Conservation (phyloP, 2,329 filamentous ascomycete genomes). For the Orbilia javanica region DNA sequence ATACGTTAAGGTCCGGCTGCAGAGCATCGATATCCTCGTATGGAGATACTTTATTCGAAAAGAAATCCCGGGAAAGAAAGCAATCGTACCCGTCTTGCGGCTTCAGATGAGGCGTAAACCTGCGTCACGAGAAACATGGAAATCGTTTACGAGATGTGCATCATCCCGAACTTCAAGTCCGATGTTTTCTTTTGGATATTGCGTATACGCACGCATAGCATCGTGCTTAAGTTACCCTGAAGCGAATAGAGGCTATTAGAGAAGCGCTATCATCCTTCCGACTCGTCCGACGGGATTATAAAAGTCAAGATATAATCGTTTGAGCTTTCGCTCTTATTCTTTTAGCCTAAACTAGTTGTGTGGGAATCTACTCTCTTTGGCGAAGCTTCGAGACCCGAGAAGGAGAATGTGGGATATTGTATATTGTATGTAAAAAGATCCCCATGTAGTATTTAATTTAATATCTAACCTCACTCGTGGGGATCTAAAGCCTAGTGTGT, state of each 20-base stretch:
- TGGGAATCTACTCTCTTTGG: slow-evolving; percentile 1
- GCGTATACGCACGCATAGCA: too few relatives aligned
- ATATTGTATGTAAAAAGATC: slow-evolving; percentile 25
- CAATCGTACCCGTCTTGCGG: slow-evolving; percentile 11
- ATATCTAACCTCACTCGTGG: slow-evolving; percentile 1
- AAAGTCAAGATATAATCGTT: slow-evolving; percentile 42
- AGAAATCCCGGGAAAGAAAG: slow-evolving; percentile 46
- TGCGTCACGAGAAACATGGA: slow-evolving; percentile 21
- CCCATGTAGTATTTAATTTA: slow-evolving; percentile 12
- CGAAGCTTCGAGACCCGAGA: background rate
- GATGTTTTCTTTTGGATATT: background rate
- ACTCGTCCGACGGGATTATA: slow-evolving; percentile 51
- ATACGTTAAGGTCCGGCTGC: background rate
- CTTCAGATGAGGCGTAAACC: slow-evolving; percentile 28
- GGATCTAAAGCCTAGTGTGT: slow-evolving; percentile 1
- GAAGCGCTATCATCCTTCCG: slow-evolving; percentile 33
- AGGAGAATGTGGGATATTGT: background rate
- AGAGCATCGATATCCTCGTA: slow-evolving; percentile 28
- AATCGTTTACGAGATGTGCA: slow-evolving; percentile 19
- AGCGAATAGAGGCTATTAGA: slow-evolving; percentile 33
- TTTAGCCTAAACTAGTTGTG: slow-evolving; percentile 52
- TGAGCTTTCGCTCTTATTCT: slow-evolving; percentile 1
- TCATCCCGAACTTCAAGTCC: slow-evolving; percentile 4
- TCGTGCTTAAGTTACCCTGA: background rate
- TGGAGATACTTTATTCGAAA: slow-evolving; percentile 16